Percentiles rank a stretch among this genome's conserved stretches.
These are phyloP conservation scores for Fimicolochytrium jonesii DNA, from an alignment of 192 early-diverging fungal genomes.

Conservation along the genomic window DNA sequence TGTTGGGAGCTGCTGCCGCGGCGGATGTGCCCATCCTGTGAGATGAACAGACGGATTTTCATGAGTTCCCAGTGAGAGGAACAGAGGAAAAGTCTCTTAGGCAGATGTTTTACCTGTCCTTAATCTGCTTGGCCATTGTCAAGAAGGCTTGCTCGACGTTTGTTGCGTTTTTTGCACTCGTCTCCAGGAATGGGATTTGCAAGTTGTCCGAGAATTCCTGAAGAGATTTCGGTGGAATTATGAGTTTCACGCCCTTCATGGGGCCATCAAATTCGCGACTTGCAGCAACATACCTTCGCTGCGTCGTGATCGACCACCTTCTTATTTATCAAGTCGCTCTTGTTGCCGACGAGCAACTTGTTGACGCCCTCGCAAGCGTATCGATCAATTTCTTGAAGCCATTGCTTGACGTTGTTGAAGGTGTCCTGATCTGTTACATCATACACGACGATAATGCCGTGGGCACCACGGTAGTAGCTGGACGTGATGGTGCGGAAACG, in stretches of 20 bases:
- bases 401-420: constrained; percentile 95
- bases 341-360: constrained; percentile 98
- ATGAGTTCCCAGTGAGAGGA: no score
- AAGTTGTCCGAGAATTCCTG: constrained; percentile 92
- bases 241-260: no score
- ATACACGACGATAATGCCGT: constrained; percentile 98
- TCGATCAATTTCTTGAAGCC: constrained; percentile 98
- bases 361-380: constrained; percentile 97
- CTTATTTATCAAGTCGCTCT: constrained; percentile 91
- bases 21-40: constrained; percentile 59
- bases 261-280: no score
- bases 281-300: no score
- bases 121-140: constrained; percentile 99
- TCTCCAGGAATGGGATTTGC: constrained; percentile 93
- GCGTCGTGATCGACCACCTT: constrained; percentile 80
- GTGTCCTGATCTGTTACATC: constrained; percentile 96
- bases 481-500: constrained; percentile 99
- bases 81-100: no score
- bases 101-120: constrained; percentile 81
- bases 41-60: constrained; percentile 9
- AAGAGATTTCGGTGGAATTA: neutral
- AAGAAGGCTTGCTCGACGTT: constrained; percentile 99
- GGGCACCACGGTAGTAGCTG: constrained; percentile 95
- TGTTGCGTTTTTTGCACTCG: constrained; percentile 93
- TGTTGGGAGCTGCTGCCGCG: constrained; percentile 37